Percentiles rank a stretch among this genome's conserved stretches.
Conservation (phyloP, 2,329 filamentous ascomycete genomes). For the Colletotrichum salicis region DNA sequence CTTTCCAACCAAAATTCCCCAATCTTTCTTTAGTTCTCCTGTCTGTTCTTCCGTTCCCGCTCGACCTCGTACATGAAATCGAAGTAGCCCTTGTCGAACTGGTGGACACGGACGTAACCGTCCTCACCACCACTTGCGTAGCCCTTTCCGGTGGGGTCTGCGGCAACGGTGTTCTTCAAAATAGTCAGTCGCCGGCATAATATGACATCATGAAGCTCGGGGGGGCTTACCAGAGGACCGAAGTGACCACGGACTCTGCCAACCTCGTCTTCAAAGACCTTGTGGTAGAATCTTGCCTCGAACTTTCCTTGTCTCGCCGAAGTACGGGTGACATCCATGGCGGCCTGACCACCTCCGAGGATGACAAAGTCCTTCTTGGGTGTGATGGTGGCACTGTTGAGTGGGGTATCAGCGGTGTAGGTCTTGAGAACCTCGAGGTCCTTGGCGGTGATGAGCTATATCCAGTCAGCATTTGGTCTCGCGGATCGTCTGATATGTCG, state of each 20-base stretch:
- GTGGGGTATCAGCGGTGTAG: conserved; percentile 89
- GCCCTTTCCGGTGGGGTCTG: conserved; percentile 88
- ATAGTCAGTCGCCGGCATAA: conserved; percentile 11
- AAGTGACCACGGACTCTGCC: conserved; percentile 97
- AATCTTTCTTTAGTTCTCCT: conserved; percentile 30
- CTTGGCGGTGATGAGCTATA: conserved; percentile 80
- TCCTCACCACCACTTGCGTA: conserved; percentile 98
- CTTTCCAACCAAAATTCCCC: conserved; percentile 17
- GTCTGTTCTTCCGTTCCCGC: conserved; percentile 73
- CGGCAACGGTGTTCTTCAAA: conserved; percentile 85
- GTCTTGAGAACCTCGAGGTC: conserved; percentile 94
- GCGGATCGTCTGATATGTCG: background rate
- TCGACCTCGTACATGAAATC: conserved; percentile 99
- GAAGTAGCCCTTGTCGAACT: conserved; percentile 98
- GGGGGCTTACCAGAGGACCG: conserved; percentile 74
- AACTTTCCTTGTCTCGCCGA: conserved; percentile 97
- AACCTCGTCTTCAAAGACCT: conserved; percentile 99
- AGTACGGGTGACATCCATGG: conserved; percentile 98
- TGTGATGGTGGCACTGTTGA: conserved; percentile 95
- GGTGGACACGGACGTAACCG: conserved; percentile 97
- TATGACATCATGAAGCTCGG: background rate
- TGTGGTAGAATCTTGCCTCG: conserved; percentile 99
- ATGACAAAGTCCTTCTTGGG: conserved; percentile 98
- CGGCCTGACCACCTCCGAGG: conserved; percentile 96
- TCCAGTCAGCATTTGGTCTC: conserved; percentile 4